Evolutionary conservation across 2,329 filamentous ascomycete genomes (phyloP), one percentile per base, ranked within the genome.

Genomic region (Ophiostoma piceae): DNA sequence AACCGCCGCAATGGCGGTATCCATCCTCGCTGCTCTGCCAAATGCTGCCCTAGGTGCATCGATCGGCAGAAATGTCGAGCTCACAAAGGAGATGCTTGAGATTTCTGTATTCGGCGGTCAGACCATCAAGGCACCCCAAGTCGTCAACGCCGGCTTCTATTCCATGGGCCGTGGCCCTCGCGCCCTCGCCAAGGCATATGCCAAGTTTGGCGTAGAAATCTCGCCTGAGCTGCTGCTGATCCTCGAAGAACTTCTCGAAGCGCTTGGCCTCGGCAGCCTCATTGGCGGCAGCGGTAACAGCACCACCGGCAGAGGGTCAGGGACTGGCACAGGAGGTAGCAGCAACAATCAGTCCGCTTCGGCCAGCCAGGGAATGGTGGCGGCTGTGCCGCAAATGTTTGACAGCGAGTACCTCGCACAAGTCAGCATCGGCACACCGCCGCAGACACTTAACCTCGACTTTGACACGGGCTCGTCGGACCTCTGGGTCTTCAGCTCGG

Each of bases 331-430:
- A 14, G 51, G 51, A 26, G n/a, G 51, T n/a, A 8, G 22, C 22
- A 57, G 16, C n/a, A 57, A 57, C 22, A 57, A 68, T 65, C 57
- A 62, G 5, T 62, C 51, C 3, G 57, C 57, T 14, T 29, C 67
- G 8, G 70, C 64, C 39, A 64, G 26, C 67, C 69, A 72, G 54
- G 69, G 80, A 41, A 60, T 81, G 72, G 80, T 80, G 2, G 70
- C 77, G 32, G 81, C 82, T n/a, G 81, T 79, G 22, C 84, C 85
- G 0, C 78, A 82, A 71, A 73, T 79, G 35, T 78, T 81, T 69
- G 84, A 86, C 73, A 76, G 76, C 37, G 81, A 84, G 68, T 87
- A 86, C 71, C 78, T 87, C 64, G 82, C 82, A 41, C 86, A 87
- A 0, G 87, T 91, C 69, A 84, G 81, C 29, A 69, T 69, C n/a